Evolutionary conservation across 495 filamentous ascomycete genomes (phyloP).

Genomic region (Hypoxylon lenormandii): DNA sequence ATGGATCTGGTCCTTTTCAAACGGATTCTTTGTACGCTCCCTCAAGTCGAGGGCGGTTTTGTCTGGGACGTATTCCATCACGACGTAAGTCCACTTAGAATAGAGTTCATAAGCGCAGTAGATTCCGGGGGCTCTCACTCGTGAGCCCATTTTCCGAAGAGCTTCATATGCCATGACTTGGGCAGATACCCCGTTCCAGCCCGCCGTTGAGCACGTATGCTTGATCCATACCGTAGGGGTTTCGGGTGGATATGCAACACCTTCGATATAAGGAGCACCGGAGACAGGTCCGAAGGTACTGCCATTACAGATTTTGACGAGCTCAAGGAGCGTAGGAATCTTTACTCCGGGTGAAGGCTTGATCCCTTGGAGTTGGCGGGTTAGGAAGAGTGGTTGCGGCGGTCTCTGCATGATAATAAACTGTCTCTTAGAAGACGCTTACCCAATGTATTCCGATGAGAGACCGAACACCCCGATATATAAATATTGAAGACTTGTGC

Average conservation of each 20-base stretch:
- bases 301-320: background rate
- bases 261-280: background rate
- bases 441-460: background rate
- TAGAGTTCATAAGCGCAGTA: background rate
- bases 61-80: slow-evolving; percentile 2
- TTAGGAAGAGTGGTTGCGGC: background rate
- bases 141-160: background rate
- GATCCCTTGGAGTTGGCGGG: background rate
- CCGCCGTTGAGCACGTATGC: background rate
- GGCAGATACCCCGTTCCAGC: background rate
- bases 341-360: background rate
- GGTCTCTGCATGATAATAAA: background rate
- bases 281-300: background rate
- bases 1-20: background rate
- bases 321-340: background rate
- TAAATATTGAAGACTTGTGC: too few relatives aligned
- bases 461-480: too few relatives aligned
- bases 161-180: background rate
- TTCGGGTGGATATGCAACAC: background rate
- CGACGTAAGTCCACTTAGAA: background rate
- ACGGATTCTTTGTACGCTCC: background rate
- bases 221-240: background rate
- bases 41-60: background rate
- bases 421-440: background rate
- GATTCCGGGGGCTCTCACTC: background rate